Conservation (phyloP, 306 rosid genomes). For the Hylodesmum podocarpum region DNA sequence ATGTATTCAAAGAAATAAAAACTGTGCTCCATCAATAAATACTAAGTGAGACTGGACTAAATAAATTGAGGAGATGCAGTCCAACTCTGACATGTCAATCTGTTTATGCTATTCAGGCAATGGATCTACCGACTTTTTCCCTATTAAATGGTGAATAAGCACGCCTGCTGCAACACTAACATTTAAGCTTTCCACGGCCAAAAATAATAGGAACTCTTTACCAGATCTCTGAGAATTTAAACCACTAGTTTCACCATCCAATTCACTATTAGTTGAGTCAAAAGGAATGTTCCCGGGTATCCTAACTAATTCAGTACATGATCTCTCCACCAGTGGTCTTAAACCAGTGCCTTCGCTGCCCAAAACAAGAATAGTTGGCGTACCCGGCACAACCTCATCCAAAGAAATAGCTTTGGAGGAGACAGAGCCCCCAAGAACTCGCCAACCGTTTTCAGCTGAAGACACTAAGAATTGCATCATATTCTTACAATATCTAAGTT, state of each 20-base stretch:
- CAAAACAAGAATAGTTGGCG: slow-evolving; percentile 85
- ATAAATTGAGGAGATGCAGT: slow-evolving; percentile 4
- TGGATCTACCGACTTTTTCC: slow-evolving; percentile 44
- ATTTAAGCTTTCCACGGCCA: slow-evolving; percentile 97
- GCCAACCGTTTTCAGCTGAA: slow-evolving; percentile 89
- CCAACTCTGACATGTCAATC: slow-evolving; percentile 37
- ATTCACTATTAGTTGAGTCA: slow-evolving; percentile 41
- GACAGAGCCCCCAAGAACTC: slow-evolving; percentile 90
- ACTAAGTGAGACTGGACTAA: neutral
- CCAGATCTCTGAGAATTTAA: slow-evolving; percentile 39
- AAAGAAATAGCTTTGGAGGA: slow-evolving; percentile 66
- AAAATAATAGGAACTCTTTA: slow-evolving; percentile 66
- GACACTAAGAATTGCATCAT: slow-evolving; percentile 96
- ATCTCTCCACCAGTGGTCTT: slow-evolving; percentile 95
- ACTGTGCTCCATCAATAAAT: slow-evolving; percentile 4
- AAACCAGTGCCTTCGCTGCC: slow-evolving; percentile 95
- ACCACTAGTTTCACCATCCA: slow-evolving; percentile 46
- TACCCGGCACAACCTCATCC: slow-evolving; percentile 59
- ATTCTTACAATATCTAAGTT: slow-evolving; percentile 85
- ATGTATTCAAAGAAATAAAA: slow-evolving; percentile 6
- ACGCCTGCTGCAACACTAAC: slow-evolving; percentile 99
- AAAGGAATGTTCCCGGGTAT: slow-evolving; percentile 65
- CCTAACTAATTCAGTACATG: slow-evolving; percentile 76
- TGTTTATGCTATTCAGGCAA: slow-evolving; percentile 12
- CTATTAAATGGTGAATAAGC: slow-evolving; percentile 84